These are phyloP conservation scores for Lactifluus pinguis DNA, from an alignment of 768 basidiomycete species.

Conservation along the genomic window DNA sequence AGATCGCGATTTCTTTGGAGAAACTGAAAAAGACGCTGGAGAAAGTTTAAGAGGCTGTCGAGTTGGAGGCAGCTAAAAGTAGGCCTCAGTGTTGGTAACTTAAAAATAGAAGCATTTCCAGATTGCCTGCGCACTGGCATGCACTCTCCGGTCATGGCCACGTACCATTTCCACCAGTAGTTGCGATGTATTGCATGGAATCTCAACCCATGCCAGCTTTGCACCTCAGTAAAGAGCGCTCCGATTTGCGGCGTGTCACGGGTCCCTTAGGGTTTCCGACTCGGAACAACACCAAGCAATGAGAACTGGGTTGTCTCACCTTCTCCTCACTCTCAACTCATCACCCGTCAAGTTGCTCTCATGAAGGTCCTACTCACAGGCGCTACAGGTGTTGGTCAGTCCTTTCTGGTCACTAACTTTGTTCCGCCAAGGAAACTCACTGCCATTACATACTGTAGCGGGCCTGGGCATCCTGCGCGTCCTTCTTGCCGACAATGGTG, in stretches of 20 bases:
- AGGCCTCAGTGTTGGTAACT: not conserved
- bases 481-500: constrained; percentile 15
- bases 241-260: too few relatives aligned
- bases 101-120: too few relatives aligned
- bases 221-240: too few relatives aligned
- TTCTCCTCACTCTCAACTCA: not conserved
- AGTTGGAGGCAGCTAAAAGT: not conserved
- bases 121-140: too few relatives aligned
- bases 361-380: constrained; percentile 18
- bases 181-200: too few relatives aligned
- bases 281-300: too few relatives aligned
- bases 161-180: too few relatives aligned
- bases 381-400: constrained; percentile 17
- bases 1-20: constrained; percentile 54
- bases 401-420: not conserved
- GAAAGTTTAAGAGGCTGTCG: constrained; percentile 23
- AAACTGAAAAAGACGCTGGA: constrained; percentile 44
- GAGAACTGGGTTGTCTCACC: too few relatives aligned
- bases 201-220: too few relatives aligned
- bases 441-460: constrained; percentile 12
- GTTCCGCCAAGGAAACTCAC: not conserved
- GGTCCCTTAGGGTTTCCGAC: too few relatives aligned
- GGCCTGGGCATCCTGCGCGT: constrained; percentile 20
- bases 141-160: too few relatives aligned
- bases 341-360: not conserved